Conservation (phyloP, 2,329 filamentous ascomycete genomes). For the Botryotinia convoluta region DNA sequence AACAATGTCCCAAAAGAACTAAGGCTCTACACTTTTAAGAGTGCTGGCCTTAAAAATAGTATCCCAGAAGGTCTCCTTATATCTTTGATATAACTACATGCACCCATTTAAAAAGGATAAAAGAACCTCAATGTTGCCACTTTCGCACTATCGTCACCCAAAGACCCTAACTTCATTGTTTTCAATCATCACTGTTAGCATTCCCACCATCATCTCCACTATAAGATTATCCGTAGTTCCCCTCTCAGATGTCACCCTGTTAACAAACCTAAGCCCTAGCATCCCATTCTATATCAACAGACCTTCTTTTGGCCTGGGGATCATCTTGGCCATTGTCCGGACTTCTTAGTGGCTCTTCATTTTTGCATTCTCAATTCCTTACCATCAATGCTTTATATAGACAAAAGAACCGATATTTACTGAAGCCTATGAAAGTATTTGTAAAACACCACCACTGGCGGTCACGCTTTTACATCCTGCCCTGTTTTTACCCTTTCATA, state of each 20-base stretch:
- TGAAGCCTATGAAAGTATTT: too few relatives aligned
- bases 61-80: not conserved
- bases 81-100: not conserved
- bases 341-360: too few relatives aligned
- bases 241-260: not conserved
- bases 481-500: not conserved
- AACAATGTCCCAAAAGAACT: not conserved
- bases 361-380: too few relatives aligned
- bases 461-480: too few relatives aligned
- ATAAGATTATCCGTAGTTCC: not conserved
- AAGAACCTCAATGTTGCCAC: not conserved
- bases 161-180: not conserved
- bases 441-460: too few relatives aligned
- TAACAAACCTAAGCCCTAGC: not conserved
- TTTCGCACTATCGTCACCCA: not conserved
- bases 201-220: not conserved
- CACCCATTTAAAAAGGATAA: not conserved
- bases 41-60: rapidly evolving
- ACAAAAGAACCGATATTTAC: too few relatives aligned
- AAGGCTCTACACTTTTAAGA: rapidly evolving
- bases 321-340: too few relatives aligned
- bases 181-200: not conserved
- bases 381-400: too few relatives aligned
- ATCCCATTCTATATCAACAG: not conserved
- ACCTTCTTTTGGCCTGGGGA: too few relatives aligned